Evolutionary conservation across 495 filamentous ascomycete species (phyloP), one percentile per base, ranked within the genome.

Genomic region (Penicillium maclennaniae): DNA sequence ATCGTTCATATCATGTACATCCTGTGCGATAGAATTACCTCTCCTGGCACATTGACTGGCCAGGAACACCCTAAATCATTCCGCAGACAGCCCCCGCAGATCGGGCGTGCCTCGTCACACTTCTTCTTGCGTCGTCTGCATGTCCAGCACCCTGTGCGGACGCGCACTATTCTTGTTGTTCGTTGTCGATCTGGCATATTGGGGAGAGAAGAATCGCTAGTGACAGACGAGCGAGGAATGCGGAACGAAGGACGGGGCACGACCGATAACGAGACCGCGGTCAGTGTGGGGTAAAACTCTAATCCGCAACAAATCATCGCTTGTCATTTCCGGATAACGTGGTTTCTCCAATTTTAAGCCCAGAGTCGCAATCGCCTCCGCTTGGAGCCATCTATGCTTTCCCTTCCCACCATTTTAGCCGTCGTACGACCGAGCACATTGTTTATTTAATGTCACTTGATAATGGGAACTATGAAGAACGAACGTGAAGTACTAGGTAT

Each of bases 71-170:
- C 56, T 4, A 70, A 53, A 25, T 69, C 63, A 51, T 71, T 64
- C 27, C 61, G 60, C 40, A 53, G 65, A 73, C 83, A 72, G 25
- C 69, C 69, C 15, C 80, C 78, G 83, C 89, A 93, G 34, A 79
- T 73, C 34, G 91, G 90, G 54, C 87, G 89, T 12, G 79, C 74
- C 72, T 93, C 90, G 62, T 93, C 90, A 69, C 90, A 95, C 76
- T 95, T 95, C 83, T 93, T 96, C 74, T 93, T 93, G n/a, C 90
- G 80, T 57, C 86, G 87, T 49, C 90, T 77, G 68, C 90, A 95
- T 27, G 88, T 91, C 58, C 88, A 84, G 68, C 90, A 95, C 7
- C 90, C 90, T 3, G 90, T 93, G 16, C 69, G 55, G 20, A 72
- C 69, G 43, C 69, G 67, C 8, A 72, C 65, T 36, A 72, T 72